A percentile compares a stretch with the other conserved stretches of the same genome.
Conservation (phyloP, 805 yeast genomes). For the Ogataea salicorniae region DNA sequence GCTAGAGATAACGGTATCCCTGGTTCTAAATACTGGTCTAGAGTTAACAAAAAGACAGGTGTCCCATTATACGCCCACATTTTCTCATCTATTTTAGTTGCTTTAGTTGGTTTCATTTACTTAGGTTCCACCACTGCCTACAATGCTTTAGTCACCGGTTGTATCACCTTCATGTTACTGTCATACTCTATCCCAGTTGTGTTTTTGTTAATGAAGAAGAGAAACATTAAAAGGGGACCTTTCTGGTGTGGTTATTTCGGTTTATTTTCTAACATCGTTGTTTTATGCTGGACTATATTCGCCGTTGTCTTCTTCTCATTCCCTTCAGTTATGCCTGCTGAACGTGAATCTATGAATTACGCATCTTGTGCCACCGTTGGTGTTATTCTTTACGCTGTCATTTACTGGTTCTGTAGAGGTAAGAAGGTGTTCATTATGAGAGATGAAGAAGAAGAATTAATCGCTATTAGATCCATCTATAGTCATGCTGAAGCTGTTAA, state of each 20-base stretch:
- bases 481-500: not conserved
- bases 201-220: constrained; percentile 43
- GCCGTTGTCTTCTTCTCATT: constrained; percentile 57
- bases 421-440: constrained; percentile 15
- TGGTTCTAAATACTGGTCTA: constrained; percentile 46
- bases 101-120: constrained; percentile 54
- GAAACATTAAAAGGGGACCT: constrained; percentile 57
- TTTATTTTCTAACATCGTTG: constrained; percentile 42
- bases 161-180: constrained; percentile 52
- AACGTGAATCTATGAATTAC: constrained; percentile 61
- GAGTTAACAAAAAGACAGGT: constrained; percentile 41
- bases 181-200: constrained; percentile 54
- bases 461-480: constrained; percentile 1
- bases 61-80: constrained; percentile 59
- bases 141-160: constrained; percentile 57
- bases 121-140: constrained; percentile 65
- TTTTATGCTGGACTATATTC: constrained; percentile 54
- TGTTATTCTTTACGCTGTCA: constrained; percentile 36
- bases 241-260: constrained; percentile 63
- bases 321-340: constrained; percentile 61
- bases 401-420: constrained; percentile 49
- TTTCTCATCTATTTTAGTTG: constrained; percentile 48
- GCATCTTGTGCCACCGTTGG: constrained; percentile 53
- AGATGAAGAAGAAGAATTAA: constrained; percentile 9
- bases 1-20: constrained; percentile 62